Base-by-base conservation (phyloP, 768 basidiomycete genomes). In the Cystobasidium onofrii region DNA sequence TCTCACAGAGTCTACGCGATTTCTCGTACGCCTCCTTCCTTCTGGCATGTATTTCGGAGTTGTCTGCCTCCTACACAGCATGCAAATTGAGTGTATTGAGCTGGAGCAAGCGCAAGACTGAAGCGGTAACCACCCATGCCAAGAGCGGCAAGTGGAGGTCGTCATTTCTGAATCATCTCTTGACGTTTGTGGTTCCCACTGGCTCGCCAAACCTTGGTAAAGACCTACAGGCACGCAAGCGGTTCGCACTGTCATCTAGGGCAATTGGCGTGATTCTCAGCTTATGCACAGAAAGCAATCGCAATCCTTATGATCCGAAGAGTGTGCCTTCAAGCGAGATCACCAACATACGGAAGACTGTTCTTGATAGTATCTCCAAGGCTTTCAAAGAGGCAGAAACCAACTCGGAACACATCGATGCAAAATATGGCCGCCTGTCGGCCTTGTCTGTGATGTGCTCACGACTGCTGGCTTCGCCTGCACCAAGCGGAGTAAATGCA, bases 11-110 rank as follows among this genome's bases (percentile, higher is more conserved):
- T 44, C 73, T 76, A 64, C 33, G 44, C 31, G 77, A 76, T 55
- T 62, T 33, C 66, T 74, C 43, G 43, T 75, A 74, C 50, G 55
- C 73, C 13, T 83, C 77, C 78, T 92, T 94, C 85, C 82, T 92
- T 75, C 91, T 94, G 89, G 90, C 93, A 80, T 89, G 88, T 76
- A 83, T 97, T 57, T 91, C 92, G 1, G 96, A 99, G 82, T 83
- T 98, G 12, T 82, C 96, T 15, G 91, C 95, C 75, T 97, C 92
- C 15, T 99, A 98, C 78, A 89, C 92, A 76, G 81, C 87, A 6
- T 94, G 92, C 86, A 99, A 98, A 81, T 80, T 88, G 29, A 88
- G 89, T 4, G 92, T 99, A 81, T 80, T 96, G 65, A 88, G 90
- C 0, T 92, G 86, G 87, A 0, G 33, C 12, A 60, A 71, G 69